Conservation (phyloP, 805 yeast species). For the Debaryomyces tyrocola region DNA sequence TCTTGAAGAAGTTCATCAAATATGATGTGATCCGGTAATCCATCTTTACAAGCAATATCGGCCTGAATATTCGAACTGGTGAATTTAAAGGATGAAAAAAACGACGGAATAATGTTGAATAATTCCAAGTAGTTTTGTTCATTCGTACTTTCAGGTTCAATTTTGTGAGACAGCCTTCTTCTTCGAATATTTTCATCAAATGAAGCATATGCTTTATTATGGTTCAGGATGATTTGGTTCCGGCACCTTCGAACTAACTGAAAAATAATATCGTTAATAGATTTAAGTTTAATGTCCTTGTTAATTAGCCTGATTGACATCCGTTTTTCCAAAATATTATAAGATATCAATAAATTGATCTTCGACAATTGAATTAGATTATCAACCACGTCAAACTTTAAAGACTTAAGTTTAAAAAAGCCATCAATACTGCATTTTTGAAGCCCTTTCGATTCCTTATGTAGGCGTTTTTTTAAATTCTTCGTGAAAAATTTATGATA, state of each 20-base stretch:
- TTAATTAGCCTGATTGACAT: slow-evolving; percentile 22
- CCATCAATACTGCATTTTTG: slow-evolving; percentile 14
- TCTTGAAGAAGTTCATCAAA: slow-evolving; percentile 20
- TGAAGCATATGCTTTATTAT: slow-evolving; percentile 23
- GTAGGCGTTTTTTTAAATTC: slow-evolving; percentile 10
- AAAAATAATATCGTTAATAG: slow-evolving; percentile 39
- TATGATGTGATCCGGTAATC: slow-evolving; percentile 33
- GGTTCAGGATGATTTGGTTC: slow-evolving; percentile 25
- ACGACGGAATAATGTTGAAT: slow-evolving; percentile 30
- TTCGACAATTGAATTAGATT: slow-evolving; percentile 28
- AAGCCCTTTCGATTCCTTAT: background rate
- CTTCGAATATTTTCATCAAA: background rate
- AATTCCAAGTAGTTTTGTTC: slow-evolving; percentile 18
- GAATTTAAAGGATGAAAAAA: slow-evolving; percentile 25
- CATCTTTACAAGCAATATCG: slow-evolving; percentile 41
- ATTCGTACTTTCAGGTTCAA: slow-evolving; percentile 1
- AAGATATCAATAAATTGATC: slow-evolving; percentile 23
- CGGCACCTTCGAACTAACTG: slow-evolving; percentile 31
- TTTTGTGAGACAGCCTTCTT: background rate
- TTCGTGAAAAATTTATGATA: slow-evolving; percentile 28
- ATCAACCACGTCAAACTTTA: slow-evolving; percentile 30
- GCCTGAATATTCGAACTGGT: slow-evolving; percentile 27
- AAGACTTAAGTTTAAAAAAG: slow-evolving; percentile 29
- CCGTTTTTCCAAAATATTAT: slow-evolving; percentile 21
- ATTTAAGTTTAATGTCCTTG: slow-evolving; percentile 27